Conservation (phyloP, 768 basidiomycete genomes). For the Candolleomyces aberdarensis region DNA sequence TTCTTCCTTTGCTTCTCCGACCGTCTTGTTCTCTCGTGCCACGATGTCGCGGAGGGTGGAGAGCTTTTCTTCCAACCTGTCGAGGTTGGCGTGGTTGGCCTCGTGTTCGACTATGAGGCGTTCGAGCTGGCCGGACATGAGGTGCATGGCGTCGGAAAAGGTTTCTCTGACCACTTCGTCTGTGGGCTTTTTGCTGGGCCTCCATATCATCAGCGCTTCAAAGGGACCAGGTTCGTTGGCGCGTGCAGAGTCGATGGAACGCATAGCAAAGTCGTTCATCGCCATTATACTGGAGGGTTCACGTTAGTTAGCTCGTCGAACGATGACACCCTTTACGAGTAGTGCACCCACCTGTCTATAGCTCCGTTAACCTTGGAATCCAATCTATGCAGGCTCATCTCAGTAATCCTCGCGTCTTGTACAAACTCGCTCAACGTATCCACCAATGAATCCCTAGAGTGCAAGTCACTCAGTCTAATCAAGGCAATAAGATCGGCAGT, state of each 20-base stretch:
- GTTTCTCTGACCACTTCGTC: conserved; percentile 47
- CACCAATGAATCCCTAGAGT: conserved; percentile 55
- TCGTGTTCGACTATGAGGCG: conserved; percentile 70
- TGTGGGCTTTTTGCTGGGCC: conserved; percentile 30
- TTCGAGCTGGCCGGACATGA: conserved; percentile 48
- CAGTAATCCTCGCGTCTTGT: conserved; percentile 56
- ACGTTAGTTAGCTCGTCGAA: conserved; percentile 2
- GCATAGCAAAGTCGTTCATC: conserved; percentile 68
- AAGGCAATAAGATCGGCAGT: conserved; percentile 63
- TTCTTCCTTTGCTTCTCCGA: conserved; percentile 44
- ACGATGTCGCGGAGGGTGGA: conserved; percentile 54
- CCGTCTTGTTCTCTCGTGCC: conserved; percentile 50
- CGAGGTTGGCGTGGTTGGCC: conserved; percentile 41
- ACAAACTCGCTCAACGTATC: conserved; percentile 52
- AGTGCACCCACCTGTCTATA: conserved; percentile 61
- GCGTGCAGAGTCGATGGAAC: conserved; percentile 46
- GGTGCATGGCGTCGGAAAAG: conserved; percentile 62
- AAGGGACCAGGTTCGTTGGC: conserved; percentile 29
- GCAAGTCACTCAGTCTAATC: conserved; percentile 61
- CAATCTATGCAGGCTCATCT: conserved; percentile 57
- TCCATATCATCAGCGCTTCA: conserved; percentile 31
- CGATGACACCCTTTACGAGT: not conserved
- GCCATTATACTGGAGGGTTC: conserved; percentile 56
- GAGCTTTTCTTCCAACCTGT: conserved; percentile 61
- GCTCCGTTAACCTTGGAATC: conserved; percentile 68